A percentile compares a stretch with the other conserved stretches of the same genome.
Evolutionary conservation across 2,329 filamentous ascomycete genomes (phyloP).

Genomic region (Phoma herbarum): DNA sequence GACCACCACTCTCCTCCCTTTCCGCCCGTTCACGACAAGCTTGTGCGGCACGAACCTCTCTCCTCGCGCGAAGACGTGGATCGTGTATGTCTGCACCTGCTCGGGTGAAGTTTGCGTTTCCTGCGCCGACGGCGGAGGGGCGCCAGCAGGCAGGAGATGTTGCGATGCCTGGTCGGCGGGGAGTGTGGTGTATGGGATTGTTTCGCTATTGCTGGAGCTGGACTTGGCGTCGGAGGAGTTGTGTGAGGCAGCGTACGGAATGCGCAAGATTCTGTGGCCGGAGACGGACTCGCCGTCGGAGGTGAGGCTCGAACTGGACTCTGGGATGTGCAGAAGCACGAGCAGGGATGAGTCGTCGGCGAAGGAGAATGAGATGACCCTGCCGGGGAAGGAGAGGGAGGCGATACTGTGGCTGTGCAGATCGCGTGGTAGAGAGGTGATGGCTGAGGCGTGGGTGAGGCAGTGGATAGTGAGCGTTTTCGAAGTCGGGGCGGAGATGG

Average conservation of each 20-base stretch:
- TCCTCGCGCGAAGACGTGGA: slow-evolving; percentile 56
- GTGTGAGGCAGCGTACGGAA: slow-evolving; percentile 31
- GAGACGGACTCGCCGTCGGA: background rate
- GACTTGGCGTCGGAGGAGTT: slow-evolving; percentile 12
- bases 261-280: slow-evolving; percentile 25
- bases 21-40: slow-evolving; percentile 65
- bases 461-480: slow-evolving; percentile 41
- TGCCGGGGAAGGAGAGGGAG: slow-evolving; percentile 55
- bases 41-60: slow-evolving; percentile 59
- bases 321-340: slow-evolving; percentile 60
- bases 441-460: slow-evolving; percentile 50
- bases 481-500: slow-evolving; percentile 21
- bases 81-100: slow-evolving; percentile 39
- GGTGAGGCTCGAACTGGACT: background rate
- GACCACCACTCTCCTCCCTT: slow-evolving; percentile 61
- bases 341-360: slow-evolving; percentile 69
- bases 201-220: background rate
- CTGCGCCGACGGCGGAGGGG: slow-evolving; percentile 1
- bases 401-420: slow-evolving; percentile 59
- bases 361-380: slow-evolving; percentile 56
- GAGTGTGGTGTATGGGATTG: slow-evolving; percentile 15
- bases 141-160: slow-evolving; percentile 19
- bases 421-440: slow-evolving; percentile 50
- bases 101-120: slow-evolving; percentile 17
- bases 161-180: background rate